Evolutionary conservation across 2,329 filamentous ascomycete genomes (phyloP).

Genomic region (Cercospora berteroae): DNA sequence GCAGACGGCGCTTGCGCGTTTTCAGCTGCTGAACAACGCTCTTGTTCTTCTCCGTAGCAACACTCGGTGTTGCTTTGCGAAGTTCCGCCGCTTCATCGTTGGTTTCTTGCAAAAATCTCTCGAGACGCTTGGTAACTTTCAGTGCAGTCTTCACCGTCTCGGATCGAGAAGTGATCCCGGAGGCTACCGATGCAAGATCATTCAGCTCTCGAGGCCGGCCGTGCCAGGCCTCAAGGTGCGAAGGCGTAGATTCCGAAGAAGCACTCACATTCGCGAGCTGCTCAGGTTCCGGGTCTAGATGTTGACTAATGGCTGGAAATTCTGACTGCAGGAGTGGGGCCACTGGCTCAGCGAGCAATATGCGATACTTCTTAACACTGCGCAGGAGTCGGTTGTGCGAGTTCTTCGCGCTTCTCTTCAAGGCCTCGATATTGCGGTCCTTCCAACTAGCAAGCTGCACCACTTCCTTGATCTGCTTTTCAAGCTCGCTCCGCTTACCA

Average conservation of each 20-base stretch:
- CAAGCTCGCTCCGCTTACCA: slow-evolving; percentile 69
- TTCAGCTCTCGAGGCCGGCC: slow-evolving; percentile 4
- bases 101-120: slow-evolving; percentile 49
- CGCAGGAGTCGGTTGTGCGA: slow-evolving; percentile 93
- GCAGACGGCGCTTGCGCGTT: slow-evolving; percentile 81
- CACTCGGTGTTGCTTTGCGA: slow-evolving; percentile 76
- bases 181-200: neutral
- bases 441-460: slow-evolving; percentile 95
- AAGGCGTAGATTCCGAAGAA: neutral
- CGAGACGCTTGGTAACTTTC: slow-evolving; percentile 12
- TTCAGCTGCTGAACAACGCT: slow-evolving; percentile 83
- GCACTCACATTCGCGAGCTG: neutral
- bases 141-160: neutral
- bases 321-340: slow-evolving; percentile 52
- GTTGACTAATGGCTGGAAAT: slow-evolving; percentile 17
- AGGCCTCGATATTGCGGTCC: slow-evolving; percentile 87
- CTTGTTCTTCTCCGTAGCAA: slow-evolving; percentile 85
- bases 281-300: neutral
- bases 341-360: slow-evolving; percentile 72
- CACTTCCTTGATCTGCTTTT: slow-evolving; percentile 91
- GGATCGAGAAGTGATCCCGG: neutral
- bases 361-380: slow-evolving; percentile 84
- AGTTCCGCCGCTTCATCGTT: slow-evolving; percentile 68
- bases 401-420: slow-evolving; percentile 82
- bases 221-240: slow-evolving; percentile 11